These are phyloP conservation scores for Hypoxylon sp. DNA, from an alignment of 2,329 filamentous ascomycete genomes.

Conservation along the genomic window DNA sequence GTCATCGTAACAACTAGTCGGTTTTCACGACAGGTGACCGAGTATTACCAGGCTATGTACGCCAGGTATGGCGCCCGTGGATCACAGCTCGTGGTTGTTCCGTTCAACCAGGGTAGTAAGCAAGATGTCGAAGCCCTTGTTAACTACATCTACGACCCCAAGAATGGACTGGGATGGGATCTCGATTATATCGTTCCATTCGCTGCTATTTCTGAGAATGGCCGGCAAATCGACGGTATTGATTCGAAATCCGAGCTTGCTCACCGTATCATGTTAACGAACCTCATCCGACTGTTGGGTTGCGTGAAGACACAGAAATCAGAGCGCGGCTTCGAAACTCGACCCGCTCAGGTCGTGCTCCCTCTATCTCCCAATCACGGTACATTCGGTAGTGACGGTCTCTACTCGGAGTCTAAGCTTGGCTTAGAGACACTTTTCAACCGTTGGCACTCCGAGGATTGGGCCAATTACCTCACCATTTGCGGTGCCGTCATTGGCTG, in stretches of 20 bases:
- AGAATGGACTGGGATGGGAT: conserved; percentile 98
- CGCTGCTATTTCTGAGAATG: conserved; percentile 97
- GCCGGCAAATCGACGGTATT: conserved; percentile 95
- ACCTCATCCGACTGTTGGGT: conserved; percentile 91
- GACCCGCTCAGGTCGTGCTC: conserved; percentile 95
- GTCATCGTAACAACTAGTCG: conserved; percentile 97
- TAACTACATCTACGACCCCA: conserved; percentile 96
- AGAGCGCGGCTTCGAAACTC: conserved; percentile 89
- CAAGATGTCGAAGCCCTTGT: conserved; percentile 96
- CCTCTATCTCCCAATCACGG: conserved; percentile 98
- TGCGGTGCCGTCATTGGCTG: conserved; percentile 99
- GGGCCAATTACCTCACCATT: conserved; percentile 97
- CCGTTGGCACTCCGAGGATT: conserved; percentile 97
- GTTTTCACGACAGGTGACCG: conserved; percentile 96
- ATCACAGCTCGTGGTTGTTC: conserved; percentile 96
- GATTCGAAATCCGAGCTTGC: conserved; percentile 98
- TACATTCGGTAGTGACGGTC: conserved; percentile 96
- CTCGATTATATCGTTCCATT: conserved; percentile 97
- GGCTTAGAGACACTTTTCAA: conserved; percentile 98
- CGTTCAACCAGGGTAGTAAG: conserved; percentile 99
- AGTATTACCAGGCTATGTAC: conserved; percentile 99
- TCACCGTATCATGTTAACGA: conserved; percentile 99
- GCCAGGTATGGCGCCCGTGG: conserved; percentile 92
- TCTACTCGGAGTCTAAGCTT: conserved; percentile 98
- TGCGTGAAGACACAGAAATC: conserved; percentile 92